Evolutionary conservation across 1,139 yeast species (phyloP).

Genomic region (Diutina rugosa): DNA sequence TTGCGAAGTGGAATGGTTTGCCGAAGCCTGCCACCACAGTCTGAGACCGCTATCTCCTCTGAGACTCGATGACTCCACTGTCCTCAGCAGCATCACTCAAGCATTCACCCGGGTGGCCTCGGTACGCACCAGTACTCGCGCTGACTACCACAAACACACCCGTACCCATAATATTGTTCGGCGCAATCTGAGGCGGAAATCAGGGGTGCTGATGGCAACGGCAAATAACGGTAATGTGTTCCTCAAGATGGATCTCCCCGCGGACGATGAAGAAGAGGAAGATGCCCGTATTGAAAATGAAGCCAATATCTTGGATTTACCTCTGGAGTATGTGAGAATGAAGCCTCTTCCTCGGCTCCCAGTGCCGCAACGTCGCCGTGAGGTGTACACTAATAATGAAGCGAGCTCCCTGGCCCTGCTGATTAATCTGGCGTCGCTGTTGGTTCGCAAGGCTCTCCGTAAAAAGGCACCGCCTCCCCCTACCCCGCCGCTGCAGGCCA

Average conservation of each 20-base stretch:
- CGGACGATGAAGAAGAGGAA: background rate
- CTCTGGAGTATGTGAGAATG: conserved; percentile 17
- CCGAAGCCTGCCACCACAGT: conserved; percentile 2
- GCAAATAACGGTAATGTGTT: conserved; percentile 11
- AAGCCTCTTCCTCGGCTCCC: conserved; percentile 6
- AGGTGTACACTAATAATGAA: conserved; percentile 8
- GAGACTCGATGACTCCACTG: background rate
- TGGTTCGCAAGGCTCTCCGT: conserved; percentile 16
- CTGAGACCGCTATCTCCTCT: conserved; percentile 3
- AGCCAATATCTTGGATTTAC: conserved; percentile 16
- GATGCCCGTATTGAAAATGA: conserved; percentile 3
- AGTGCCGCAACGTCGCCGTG: conserved; percentile 4
- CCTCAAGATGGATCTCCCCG: conserved; percentile 4
- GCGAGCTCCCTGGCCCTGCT: background rate
- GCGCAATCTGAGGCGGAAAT: background rate
- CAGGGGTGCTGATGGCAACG: conserved; percentile 4
- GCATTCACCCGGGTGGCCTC: conserved; percentile 17
- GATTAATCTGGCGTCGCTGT: background rate
- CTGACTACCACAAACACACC: conserved; percentile 26
- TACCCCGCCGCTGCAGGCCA: background rate
- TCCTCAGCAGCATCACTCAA: conserved; percentile 11
- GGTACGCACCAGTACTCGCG: conserved; percentile 20
- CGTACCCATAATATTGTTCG: conserved; percentile 15
- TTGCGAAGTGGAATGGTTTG: background rate
- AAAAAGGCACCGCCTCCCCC: conserved; percentile 34